phyloP scores from a whole-genome alignment of 768 basidiomycete species.

The Thelephora ganbajun region DNA sequence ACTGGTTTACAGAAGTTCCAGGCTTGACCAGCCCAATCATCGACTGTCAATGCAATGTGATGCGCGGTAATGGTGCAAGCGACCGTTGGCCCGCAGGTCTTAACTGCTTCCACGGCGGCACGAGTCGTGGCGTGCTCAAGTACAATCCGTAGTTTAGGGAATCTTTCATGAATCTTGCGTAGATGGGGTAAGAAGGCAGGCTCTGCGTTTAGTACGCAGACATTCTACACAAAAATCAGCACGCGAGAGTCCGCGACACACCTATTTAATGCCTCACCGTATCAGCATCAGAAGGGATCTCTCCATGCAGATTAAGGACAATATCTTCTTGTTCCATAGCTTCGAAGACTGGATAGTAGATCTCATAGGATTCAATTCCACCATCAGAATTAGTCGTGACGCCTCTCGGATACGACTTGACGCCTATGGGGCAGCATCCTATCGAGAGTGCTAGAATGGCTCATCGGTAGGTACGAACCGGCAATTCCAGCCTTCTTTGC shows the following conservation, averaged over 20 bases:
- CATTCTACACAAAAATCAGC: constrained; percentile 38
- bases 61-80: constrained; percentile 97
- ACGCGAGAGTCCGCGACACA: constrained; percentile 1
- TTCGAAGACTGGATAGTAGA: constrained; percentile 85
- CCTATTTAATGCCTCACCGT: constrained; percentile 26
- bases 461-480: constrained; percentile 19
- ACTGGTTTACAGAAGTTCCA: constrained; percentile 98
- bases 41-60: constrained; percentile 86
- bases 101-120: constrained; percentile 80
- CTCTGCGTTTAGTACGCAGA: constrained; percentile 90
- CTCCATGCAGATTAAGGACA: constrained; percentile 95
- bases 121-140: constrained; percentile 94
- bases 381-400: constrained; percentile 96
- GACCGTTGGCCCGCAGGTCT: constrained; percentile 65
- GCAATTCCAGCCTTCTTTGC: constrained; percentile 76
- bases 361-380: constrained; percentile 91
- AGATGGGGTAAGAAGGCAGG: constrained; percentile 81
- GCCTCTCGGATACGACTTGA: constrained; percentile 94
- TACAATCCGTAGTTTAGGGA: constrained; percentile 87
- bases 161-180: constrained; percentile 60
- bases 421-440: constrained; percentile 26
- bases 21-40: constrained; percentile 92
- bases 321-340: constrained; percentile 89
- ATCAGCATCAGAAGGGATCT: constrained; percentile 77
- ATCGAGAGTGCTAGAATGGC: neutral